phyloP scores from a whole-genome alignment of 257 asterid species.

The Primulina tabacum region DNA sequence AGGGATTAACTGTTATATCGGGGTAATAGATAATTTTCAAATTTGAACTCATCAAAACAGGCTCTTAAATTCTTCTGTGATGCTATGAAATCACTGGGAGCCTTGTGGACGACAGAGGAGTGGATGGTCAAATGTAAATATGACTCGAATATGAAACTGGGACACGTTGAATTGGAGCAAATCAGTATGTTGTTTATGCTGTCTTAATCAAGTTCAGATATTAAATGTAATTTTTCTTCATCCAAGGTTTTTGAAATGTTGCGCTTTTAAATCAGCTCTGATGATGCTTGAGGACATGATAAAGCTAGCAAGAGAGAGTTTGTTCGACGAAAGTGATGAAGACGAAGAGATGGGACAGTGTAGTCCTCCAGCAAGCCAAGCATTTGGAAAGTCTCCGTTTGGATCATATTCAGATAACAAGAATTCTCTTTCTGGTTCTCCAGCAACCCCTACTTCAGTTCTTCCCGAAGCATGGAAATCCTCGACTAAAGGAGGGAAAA shows the following conservation, averaged over 20 bases:
- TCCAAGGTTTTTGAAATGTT: background rate
- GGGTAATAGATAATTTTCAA: background rate
- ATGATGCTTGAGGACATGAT: constrained; percentile 65
- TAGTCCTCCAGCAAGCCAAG: constrained; percentile 36
- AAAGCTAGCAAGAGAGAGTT: constrained; percentile 61
- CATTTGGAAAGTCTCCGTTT: constrained; percentile 47
- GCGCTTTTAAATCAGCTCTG: constrained; percentile 37
- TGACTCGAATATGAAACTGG: constrained; percentile 35
- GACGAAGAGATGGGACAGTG: constrained; percentile 49
- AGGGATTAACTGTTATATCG: background rate
- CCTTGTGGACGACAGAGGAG: constrained; percentile 64
- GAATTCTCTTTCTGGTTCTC: constrained; percentile 46
- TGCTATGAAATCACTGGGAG: constrained; percentile 65
- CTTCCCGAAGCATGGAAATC: constrained; percentile 44
- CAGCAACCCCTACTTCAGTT: constrained; percentile 88
- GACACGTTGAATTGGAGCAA: constrained; percentile 46
- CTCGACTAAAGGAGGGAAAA: constrained; percentile 28
- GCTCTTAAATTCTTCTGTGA: constrained; percentile 55
- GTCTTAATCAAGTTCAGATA: background rate
- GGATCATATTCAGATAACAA: constrained; percentile 47
- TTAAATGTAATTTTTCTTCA: background rate
- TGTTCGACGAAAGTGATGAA: constrained; percentile 65
- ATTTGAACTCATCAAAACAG: constrained; percentile 33
- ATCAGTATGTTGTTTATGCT: constrained; percentile 28
- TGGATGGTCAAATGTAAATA: constrained; percentile 69